phyloP scores from a whole-genome alignment of 441 rosid species.

The Adansonia grandidieri region DNA sequence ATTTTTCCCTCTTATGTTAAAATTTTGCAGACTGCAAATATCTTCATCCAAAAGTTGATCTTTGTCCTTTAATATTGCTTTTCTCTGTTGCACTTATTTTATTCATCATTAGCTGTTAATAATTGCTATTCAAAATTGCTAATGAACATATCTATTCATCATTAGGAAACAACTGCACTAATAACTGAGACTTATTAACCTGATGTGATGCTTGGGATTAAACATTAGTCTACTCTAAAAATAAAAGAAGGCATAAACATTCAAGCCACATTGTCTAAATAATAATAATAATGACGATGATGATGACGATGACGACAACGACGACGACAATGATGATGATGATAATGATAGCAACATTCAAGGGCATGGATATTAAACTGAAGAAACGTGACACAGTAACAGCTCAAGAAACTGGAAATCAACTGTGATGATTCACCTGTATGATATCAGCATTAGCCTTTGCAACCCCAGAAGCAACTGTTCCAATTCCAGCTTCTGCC shows the following conservation, averaged over 20 bases:
- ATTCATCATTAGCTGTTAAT: not conserved
- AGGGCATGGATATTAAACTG: conserved; percentile 21
- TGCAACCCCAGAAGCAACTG: conserved; percentile 99
- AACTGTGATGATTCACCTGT: conserved; percentile 60
- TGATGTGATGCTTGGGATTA: not conserved
- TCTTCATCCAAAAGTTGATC: not conserved
- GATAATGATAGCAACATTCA: not conserved
- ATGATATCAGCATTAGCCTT: conserved; percentile 98
- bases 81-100: not conserved
- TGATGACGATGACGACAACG: too few relatives aligned
- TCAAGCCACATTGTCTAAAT: not conserved
- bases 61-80: not conserved
- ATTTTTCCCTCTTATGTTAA: not conserved
- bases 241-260: conserved; percentile 7
- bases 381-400: conserved; percentile 8
- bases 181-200: not conserved
- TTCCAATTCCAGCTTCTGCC: conserved; percentile 99
- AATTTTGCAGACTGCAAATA: not conserved
- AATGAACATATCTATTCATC: not conserved
- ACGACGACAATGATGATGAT: not conserved
- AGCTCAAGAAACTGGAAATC: conserved; percentile 20
- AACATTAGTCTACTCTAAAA: not conserved
- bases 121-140: not conserved
- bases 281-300: too few relatives aligned
- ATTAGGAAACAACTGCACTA: conserved; percentile 4